These are phyloP conservation scores for Waltiozyma solani DNA, from an alignment of 1,139 yeast genomes.

Conservation along the genomic window DNA sequence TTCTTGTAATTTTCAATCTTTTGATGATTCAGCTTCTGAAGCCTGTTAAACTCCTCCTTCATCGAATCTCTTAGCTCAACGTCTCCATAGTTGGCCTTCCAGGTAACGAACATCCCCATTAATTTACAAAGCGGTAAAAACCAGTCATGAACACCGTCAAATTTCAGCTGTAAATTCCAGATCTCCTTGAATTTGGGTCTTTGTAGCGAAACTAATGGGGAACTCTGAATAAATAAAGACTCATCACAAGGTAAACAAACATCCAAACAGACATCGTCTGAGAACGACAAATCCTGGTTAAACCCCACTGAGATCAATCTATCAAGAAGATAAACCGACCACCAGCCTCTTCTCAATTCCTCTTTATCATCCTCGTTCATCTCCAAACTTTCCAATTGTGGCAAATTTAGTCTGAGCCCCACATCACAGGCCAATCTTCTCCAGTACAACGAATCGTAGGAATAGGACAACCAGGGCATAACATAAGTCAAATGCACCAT, in stretches of 20 bases:
- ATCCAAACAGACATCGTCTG: constrained; percentile 25
- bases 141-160: constrained; percentile 20
- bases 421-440: constrained; percentile 27
- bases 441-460: constrained; percentile 30
- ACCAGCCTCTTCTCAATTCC: constrained; percentile 33
- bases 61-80: background rate
- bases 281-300: constrained; percentile 24
- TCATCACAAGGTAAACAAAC: constrained; percentile 27
- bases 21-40: too few relatives aligned
- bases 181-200: constrained; percentile 10
- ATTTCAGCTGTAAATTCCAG: constrained; percentile 8
- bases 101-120: constrained; percentile 11
- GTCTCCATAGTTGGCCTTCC: too few relatives aligned
- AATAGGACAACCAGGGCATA: constrained; percentile 30
- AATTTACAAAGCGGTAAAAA: constrained; percentile 15
- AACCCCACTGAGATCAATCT: constrained; percentile 30
- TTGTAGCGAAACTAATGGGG: too few relatives aligned
- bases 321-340: constrained; percentile 31
- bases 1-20: too few relatives aligned
- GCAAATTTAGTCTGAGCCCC: constrained; percentile 19
- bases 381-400: constrained; percentile 14
- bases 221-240: constrained; percentile 14
- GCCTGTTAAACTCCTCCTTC: constrained; percentile 1
- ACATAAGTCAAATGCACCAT: constrained; percentile 28
- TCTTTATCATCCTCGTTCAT: constrained; percentile 23